Base-by-base conservation (phyloP, 805 yeast species). In the Candida sakaeoensis region DNA sequence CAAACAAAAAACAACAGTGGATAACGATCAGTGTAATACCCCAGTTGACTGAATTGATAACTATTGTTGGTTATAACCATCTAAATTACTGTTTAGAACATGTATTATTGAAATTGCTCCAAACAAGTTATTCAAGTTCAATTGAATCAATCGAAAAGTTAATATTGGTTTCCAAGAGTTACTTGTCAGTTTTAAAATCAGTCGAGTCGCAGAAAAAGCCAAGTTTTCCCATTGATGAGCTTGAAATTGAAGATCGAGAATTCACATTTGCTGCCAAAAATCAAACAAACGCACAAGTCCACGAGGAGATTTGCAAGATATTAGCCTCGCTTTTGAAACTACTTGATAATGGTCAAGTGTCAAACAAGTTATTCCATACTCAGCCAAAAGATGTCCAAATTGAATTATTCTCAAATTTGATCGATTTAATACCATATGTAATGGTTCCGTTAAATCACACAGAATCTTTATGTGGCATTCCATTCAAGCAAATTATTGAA, bases 41-140 rank as follows among this genome's bases (percentile, higher is more conserved):
- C 32, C 80, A 93, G 0, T 60, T 88, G 15, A 80, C 85, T 1
- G 88, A 85, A 48, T 69, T 85, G 12, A 65, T 89, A n/a, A 74
- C 95, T 13, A 76, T 85, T 1, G 74, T 85, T 29, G 96, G 96
- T 0, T 84, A 71, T 50, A 80, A 85, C 16, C 88, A 88, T 47
- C 75, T 85, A 43, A 89, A 83, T 52, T 84, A 84, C 52, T 76
- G 86, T 0, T 63, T 91, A 48, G 97, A 90, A 49, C 85, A 83
- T 50, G 79, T 85, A 3, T 61, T 93, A 9, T 63, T 84, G 29
- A 91, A 89, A 9, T 58, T 91, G 35, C 65, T 91, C 43, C 78
- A 75, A 41, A 58, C 70, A 1, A 72, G 84, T 5, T 82, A 80
- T 32, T 52, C 82, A 1, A 69, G 75, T 2, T 82, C 86, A 16